These are phyloP conservation scores for Saururus chinensis DNA, from an alignment of 164 flowering plant genomes.

Conservation along the genomic window DNA sequence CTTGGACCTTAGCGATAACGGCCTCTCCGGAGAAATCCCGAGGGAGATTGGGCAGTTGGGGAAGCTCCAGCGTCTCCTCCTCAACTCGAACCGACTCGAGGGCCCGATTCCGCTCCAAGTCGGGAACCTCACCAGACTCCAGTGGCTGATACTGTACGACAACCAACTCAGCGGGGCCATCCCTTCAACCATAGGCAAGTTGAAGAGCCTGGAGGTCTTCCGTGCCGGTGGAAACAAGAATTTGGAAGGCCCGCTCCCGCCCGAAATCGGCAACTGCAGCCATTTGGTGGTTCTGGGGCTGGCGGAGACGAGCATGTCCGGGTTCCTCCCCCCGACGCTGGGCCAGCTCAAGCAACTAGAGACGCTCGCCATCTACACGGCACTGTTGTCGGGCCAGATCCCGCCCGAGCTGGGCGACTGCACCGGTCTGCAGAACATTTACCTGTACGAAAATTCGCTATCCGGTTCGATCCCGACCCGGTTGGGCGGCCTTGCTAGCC, in stretches of 20 bases:
- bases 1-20: slow-evolving; percentile 66
- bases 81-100: slow-evolving; percentile 54
- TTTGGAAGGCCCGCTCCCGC: slow-evolving; percentile 76
- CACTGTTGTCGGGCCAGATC: slow-evolving; percentile 67
- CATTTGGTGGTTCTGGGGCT: slow-evolving; percentile 61
- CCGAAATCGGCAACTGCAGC: slow-evolving; percentile 79
- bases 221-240: slow-evolving; percentile 85
- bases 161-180: slow-evolving; percentile 67
- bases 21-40: slow-evolving; percentile 68
- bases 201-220: slow-evolving; percentile 43
- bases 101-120: slow-evolving; percentile 56
- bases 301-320: slow-evolving; percentile 86
- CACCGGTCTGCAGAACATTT: slow-evolving; percentile 60
- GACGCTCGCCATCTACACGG: slow-evolving; percentile 71
- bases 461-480: slow-evolving; percentile 60
- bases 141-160: slow-evolving; percentile 46
- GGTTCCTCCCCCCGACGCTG: slow-evolving; percentile 57
- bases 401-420: slow-evolving; percentile 89
- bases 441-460: slow-evolving; percentile 77
- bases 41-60: slow-evolving; percentile 47
- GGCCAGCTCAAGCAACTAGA: slow-evolving; percentile 61
- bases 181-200: slow-evolving; percentile 58
- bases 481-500: slow-evolving; percentile 56
- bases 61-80: slow-evolving; percentile 39
- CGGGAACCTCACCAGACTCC: slow-evolving; percentile 58